These are phyloP conservation scores for Lasiodiplodia gonubiensis DNA, from an alignment of 2,329 filamentous ascomycete genomes.

Conservation along the genomic window DNA sequence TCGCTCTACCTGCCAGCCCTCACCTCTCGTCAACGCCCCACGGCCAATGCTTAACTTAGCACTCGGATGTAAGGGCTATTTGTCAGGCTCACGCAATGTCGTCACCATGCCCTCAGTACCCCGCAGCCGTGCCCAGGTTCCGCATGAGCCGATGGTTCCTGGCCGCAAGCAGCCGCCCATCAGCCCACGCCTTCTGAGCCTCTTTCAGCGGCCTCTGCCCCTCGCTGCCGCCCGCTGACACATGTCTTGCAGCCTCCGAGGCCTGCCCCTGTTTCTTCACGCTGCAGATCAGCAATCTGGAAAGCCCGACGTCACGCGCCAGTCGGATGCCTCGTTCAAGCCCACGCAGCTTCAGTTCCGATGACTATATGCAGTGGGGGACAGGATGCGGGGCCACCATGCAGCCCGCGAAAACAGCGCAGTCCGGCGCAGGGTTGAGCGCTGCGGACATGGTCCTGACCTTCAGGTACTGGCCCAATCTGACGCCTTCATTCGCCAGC, in stretches of 20 bases:
- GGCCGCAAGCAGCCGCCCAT: slow-evolving; percentile 18
- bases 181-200: neutral
- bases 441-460: neutral
- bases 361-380: slow-evolving; percentile 8
- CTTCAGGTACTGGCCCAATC: slow-evolving; percentile 17
- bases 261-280: neutral
- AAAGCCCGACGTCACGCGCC: slow-evolving; percentile 6
- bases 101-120: slow-evolving; percentile 26
- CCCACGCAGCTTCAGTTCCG: neutral
- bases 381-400: slow-evolving; percentile 23
- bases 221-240: neutral
- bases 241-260: neutral
- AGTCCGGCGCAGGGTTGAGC: slow-evolving; percentile 9
- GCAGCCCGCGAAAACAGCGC: slow-evolving; percentile 21
- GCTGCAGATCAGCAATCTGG: neutral
- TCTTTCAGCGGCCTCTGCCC: neutral
- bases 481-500: neutral
- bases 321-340: neutral
- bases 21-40: neutral
- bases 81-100: slow-evolving; percentile 25
- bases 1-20: neutral
- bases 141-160: slow-evolving; percentile 19
- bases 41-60: neutral
- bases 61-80: slow-evolving; percentile 7
- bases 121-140: slow-evolving; percentile 22